phyloP scores from a whole-genome alignment of 2,329 filamentous ascomycete species.

The Neocucurbitaria cava region DNA sequence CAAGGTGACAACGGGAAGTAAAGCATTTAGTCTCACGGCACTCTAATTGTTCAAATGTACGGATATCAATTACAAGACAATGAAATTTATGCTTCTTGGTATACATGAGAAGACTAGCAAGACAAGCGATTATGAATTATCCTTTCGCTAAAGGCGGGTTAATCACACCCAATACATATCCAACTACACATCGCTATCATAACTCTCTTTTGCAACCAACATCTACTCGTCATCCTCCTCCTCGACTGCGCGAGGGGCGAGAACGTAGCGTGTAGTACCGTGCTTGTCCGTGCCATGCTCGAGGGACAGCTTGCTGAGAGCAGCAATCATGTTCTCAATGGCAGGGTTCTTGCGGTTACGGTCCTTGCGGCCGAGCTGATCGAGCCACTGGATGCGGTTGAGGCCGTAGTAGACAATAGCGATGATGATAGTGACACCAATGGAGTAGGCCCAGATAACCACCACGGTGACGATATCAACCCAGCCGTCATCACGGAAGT shows the following conservation, averaged over 20 bases:
- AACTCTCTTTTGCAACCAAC: slow-evolving; percentile 22
- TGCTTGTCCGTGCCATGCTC: slow-evolving; percentile 63
- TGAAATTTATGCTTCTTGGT: slow-evolving; percentile 40
- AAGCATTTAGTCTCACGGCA: not conserved
- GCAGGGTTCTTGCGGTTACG: slow-evolving; percentile 67
- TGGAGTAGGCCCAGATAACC: slow-evolving; percentile 70
- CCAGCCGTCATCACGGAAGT: slow-evolving; percentile 58
- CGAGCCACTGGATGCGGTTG: slow-evolving; percentile 65
- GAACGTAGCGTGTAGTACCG: slow-evolving; percentile 53
- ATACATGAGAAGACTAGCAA: slow-evolving; percentile 38
- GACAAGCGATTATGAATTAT: slow-evolving; percentile 36
- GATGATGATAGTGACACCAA: slow-evolving; percentile 69
- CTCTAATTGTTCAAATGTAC: not conserved
- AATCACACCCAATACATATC: slow-evolving; percentile 35
- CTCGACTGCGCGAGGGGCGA: slow-evolving; percentile 56
- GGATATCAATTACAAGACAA: slow-evolving; percentile 30
- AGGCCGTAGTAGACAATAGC: slow-evolving; percentile 70
- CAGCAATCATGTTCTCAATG: slow-evolving; percentile 71
- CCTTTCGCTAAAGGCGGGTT: slow-evolving; percentile 31
- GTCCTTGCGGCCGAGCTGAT: slow-evolving; percentile 69
- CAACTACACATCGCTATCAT: slow-evolving; percentile 35
- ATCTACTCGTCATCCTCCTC: slow-evolving; percentile 57
- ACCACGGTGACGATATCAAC: slow-evolving; percentile 70
- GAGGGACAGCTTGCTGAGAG: slow-evolving; percentile 69
- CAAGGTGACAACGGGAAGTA: no score